phyloP scores from a whole-genome alignment of 768 basidiomycete genomes.

The Collybiopsis confluens region DNA sequence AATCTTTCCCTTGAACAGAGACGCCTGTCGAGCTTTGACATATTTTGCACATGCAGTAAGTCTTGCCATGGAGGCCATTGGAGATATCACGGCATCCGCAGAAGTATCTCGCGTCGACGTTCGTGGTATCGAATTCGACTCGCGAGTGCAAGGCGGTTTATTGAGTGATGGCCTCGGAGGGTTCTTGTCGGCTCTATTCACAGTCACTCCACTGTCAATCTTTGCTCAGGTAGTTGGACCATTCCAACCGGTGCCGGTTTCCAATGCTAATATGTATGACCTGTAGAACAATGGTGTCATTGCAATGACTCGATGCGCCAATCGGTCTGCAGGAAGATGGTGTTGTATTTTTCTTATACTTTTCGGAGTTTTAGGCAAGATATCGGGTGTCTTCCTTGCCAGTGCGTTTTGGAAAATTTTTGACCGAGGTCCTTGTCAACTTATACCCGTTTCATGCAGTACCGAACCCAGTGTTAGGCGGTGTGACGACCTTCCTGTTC shows the following conservation, averaged over 20 bases:
- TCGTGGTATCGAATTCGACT: constrained; percentile 73
- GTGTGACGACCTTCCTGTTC: constrained; percentile 86
- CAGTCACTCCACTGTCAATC: constrained; percentile 73
- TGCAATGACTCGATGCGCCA: constrained; percentile 81
- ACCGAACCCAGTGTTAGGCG: constrained; percentile 77
- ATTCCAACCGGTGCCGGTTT: no score
- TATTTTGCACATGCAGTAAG: constrained; percentile 63
- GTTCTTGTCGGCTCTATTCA: constrained; percentile 75
- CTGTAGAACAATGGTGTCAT: constrained; percentile 81
- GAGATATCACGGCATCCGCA: constrained; percentile 78
- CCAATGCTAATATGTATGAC: no score
- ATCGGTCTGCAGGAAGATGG: constrained; percentile 72
- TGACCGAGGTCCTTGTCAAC: background rate
- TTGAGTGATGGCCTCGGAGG: constrained; percentile 82
- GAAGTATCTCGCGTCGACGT: constrained; percentile 78
- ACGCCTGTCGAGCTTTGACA: no score
- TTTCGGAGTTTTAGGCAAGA: constrained; percentile 76
- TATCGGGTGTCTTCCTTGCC: constrained; percentile 80
- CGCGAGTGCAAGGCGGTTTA: constrained; percentile 79
- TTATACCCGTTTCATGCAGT: constrained; percentile 21
- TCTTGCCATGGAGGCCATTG: constrained; percentile 78
- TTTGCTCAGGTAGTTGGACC: constrained; percentile 55
- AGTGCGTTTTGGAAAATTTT: constrained; percentile 29
- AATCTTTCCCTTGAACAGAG: background rate
- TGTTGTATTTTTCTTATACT: constrained; percentile 78